Evolutionary conservation across 176 grass and related monocot genomes (phyloP), one percentile per base, ranked within the genome.

Genomic region (Chloris gayana): DNA sequence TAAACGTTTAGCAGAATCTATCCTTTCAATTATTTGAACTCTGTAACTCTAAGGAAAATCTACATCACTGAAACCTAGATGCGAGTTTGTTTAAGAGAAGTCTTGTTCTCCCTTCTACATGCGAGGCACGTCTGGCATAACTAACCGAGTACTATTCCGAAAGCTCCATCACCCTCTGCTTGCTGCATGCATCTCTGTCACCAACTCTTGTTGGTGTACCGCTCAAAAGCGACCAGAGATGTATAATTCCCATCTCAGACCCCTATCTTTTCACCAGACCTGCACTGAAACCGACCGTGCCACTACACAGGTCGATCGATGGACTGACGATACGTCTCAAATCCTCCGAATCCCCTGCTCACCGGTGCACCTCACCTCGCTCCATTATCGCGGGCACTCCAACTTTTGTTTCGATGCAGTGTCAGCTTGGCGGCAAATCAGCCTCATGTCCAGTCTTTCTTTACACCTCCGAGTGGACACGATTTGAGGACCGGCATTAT

Each of bases 301-400:
- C 67, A 78, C 73, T 73, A 68, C 77, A 71, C 47, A 82, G 15
- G 38, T 51, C 42, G 3, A 31, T 41, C 51, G 29, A n/a, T 56
- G 21, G 54, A 8, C 18, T 57, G 18, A 11, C 46, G 34, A 17
- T 18, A 60, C 47, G 47, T 12, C 22, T 49, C 46, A 18, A 44
- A 44, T 13, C 1, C 9, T 88, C 76, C 4, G 15, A 71, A 31
- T 26, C 65, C 31, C 45, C 54, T 70, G 56, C 65, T 70, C 17
- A 75, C 39, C 37, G 83, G 65, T 82, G 78, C 88, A 47, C 59
- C 80, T 86, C 88, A 73, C 73, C 78, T 67, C 72, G 13, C 58
- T 60, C 24, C 59, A 34, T 72, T 11, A 73, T 89, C 47, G 72
- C 41, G 73, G 47, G 32, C 78, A 38, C 78, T 73, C 67, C 46